Evolutionary conservation across 306 rosid species (phyloP).

Genomic region (Hippophae tibetana): DNA sequence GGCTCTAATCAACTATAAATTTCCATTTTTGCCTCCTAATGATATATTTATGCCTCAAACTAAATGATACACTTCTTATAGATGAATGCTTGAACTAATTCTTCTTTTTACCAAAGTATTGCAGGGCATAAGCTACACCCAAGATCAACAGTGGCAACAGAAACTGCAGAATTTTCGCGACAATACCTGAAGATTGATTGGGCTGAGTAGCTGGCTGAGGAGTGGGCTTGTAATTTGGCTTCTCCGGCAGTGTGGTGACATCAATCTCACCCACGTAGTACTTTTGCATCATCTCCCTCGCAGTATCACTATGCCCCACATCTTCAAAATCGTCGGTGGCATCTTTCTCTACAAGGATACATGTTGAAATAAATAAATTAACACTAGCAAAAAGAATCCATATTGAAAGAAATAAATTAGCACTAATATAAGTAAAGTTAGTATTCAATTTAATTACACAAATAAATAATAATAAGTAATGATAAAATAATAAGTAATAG

Average conservation of each 20-base stretch:
- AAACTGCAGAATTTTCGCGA: slow-evolving; percentile 38
- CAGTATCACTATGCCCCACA: slow-evolving; percentile 67
- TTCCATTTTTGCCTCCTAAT: no score
- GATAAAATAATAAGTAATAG: no score
- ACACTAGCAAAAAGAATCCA: no score
- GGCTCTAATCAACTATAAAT: no score
- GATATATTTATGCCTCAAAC: no score
- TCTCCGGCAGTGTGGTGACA: slow-evolving; percentile 35
- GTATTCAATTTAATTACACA: no score
- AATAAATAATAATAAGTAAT: no score
- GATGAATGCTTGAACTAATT: neutral
- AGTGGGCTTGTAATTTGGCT: slow-evolving; percentile 15
- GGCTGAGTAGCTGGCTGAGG: slow-evolving; percentile 12
- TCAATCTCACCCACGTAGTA: slow-evolving; percentile 60
- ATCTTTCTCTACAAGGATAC: slow-evolving; percentile 50
- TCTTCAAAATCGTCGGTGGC: slow-evolving; percentile 84
- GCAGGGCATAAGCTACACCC: slow-evolving; percentile 54
- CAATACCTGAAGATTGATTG: slow-evolving; percentile 33
- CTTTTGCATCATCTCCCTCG: slow-evolving; percentile 46
- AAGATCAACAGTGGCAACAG: slow-evolving; percentile 56
- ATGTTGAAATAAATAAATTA: slow-evolving; percentile 2
- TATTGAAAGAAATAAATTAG: slow-evolving; percentile 1
- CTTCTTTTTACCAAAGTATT: slow-evolving; percentile 32
- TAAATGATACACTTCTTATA: no score
- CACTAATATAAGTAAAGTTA: no score